phyloP scores from a whole-genome alignment of 257 asterid genomes.

The Cynanchum wilfordii region DNA sequence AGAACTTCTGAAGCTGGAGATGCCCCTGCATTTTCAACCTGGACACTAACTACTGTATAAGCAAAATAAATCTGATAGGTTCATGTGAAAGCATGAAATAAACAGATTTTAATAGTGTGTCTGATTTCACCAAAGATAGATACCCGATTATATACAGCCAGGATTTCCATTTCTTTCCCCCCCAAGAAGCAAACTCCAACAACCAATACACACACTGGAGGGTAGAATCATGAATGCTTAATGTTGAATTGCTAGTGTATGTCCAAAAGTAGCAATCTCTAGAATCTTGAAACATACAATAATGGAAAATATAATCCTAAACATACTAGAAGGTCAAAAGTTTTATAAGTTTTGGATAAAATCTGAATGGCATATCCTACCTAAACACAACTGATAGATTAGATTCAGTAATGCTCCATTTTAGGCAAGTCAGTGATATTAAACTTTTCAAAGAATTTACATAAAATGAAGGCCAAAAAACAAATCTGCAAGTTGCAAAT shows the following conservation, averaged over 20 bases:
- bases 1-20: constrained; percentile 68
- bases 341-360: background rate
- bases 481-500: background rate
- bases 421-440: background rate
- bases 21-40: constrained; percentile 76
- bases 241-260: background rate
- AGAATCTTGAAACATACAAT: background rate
- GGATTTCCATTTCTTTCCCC: background rate
- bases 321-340: background rate
- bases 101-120: background rate
- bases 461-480: background rate
- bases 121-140: background rate
- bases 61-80: background rate
- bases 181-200: background rate
- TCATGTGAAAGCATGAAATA: background rate
- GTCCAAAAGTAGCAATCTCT: background rate
- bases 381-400: background rate
- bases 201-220: background rate
- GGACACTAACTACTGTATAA: constrained; percentile 20
- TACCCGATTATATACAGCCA: background rate
- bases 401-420: background rate
- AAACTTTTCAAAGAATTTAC: background rate
- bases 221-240: background rate
- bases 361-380: background rate
- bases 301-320: background rate